Base-by-base conservation (phyloP, 805 yeast genomes). In the Torulaspora microellipsoides region DNA sequence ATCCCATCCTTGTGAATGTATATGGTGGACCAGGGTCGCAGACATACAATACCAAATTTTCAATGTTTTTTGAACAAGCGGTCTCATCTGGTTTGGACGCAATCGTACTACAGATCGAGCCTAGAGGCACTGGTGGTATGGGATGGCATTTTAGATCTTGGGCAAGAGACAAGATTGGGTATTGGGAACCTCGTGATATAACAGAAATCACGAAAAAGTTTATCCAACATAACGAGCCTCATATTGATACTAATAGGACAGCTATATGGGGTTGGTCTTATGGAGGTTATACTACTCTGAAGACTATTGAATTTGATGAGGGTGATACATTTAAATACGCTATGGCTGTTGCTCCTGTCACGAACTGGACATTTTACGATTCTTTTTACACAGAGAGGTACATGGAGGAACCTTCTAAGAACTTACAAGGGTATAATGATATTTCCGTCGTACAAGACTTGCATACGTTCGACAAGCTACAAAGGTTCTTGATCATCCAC, bases 211-310 rank as follows among this genome's bases (percentile, higher is more conserved):
- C 79, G 0, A 63, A 75, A 32, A 69, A 68, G 29, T 80, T 78
- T 58, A 72, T 84, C 6, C 46, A 65, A 15, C 64, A 63, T 1
- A 60, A 70, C 20, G 45, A 60, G 23, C 46, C 42, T 0, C 73
- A 73, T 47, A 71, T 85, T 14, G 83, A 84, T 56, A 53, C 53
- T 3, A 68, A 72, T 1, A 69, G 69, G 44, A 77, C 83, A 3
- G 86, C 88, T 0, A 73, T 85, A 31, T 85, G 93, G 90, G 95
- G 95, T 12, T 85, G 93, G 90, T 82, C 90, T 0, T 85, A 84
- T 62, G 95, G 95, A 43, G 95, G 91, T 0, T 85, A 81, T 57
- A 71, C 82, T 8, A 81, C 91, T 0, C 64, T 85, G 41, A 85
- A 85, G 59, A 83, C 90, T 0, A 59, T 85, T 28, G 95, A 85